These are phyloP conservation scores for Anacardium occidentale DNA, from an alignment of 345 rosid species.

Conservation along the genomic window DNA sequence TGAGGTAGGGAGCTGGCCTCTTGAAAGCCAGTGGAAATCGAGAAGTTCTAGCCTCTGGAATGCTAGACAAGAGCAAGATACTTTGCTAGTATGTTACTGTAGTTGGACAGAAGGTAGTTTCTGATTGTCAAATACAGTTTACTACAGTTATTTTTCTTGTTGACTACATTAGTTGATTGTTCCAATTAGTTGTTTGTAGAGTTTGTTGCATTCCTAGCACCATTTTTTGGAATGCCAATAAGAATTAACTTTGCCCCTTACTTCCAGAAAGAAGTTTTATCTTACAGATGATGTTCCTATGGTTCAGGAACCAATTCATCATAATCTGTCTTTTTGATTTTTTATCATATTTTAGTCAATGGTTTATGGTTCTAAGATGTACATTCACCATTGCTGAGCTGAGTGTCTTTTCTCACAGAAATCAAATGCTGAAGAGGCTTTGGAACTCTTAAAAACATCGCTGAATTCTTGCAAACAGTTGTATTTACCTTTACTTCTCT, in stretches of 20 bases:
- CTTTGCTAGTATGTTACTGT: too few relatives aligned
- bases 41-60: too few relatives aligned
- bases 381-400: slow-evolving; percentile 17
- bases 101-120: too few relatives aligned
- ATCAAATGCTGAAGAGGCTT: slow-evolving; percentile 61
- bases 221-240: not conserved
- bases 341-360: slow-evolving; percentile 13
- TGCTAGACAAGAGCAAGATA: too few relatives aligned
- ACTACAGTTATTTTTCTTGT: too few relatives aligned
- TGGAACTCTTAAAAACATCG: slow-evolving; percentile 71
- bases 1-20: too few relatives aligned
- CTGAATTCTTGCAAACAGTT: slow-evolving; percentile 68
- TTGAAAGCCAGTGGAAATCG: too few relatives aligned
- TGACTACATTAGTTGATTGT: too few relatives aligned
- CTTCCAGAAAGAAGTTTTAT: not conserved
- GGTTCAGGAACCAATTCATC: not conserved
- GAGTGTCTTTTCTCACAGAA: slow-evolving; percentile 39
- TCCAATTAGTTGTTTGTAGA: too few relatives aligned
- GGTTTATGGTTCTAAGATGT: not conserved
- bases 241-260: not conserved
- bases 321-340: not conserved
- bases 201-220: too few relatives aligned
- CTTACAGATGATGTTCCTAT: not conserved
- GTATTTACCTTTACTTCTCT: slow-evolving; percentile 50
- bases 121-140: too few relatives aligned